Percentiles rank a stretch among this genome's conserved stretches.
Evolutionary conservation across 2,329 filamentous ascomycete genomes (phyloP).

Genomic region (Fulvia fulva): DNA sequence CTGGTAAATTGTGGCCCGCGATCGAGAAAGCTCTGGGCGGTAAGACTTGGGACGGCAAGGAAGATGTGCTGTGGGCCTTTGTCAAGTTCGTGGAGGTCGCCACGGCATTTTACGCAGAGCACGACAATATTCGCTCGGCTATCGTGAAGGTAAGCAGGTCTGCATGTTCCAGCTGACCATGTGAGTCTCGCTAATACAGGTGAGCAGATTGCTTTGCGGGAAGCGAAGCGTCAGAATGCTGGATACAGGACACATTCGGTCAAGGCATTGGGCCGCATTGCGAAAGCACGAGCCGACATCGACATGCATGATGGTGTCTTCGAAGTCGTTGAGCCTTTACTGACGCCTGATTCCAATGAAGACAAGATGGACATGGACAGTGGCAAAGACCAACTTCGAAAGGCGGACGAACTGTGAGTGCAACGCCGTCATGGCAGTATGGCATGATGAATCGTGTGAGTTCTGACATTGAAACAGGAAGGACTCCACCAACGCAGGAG

Average conservation of each 20-base stretch:
- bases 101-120: constrained; percentile 55
- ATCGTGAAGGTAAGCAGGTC: constrained; percentile 59
- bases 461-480: constrained; percentile 16
- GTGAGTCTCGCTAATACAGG: background rate
- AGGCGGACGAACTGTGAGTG: constrained; percentile 28
- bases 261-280: constrained; percentile 66
- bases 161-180: background rate
- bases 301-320: constrained; percentile 66
- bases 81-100: constrained; percentile 70
- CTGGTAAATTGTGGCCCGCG: constrained; percentile 65
- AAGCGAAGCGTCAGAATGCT: constrained; percentile 90
- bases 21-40: constrained; percentile 76
- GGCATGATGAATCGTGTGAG: background rate
- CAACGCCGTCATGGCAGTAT: background rate
- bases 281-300: constrained; percentile 62
- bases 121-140: constrained; percentile 56
- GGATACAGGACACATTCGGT: constrained; percentile 75
- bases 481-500: constrained; percentile 26
- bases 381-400: constrained; percentile 33
- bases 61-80: constrained; percentile 75
- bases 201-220: constrained; percentile 66
- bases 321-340: constrained; percentile 58
- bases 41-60: constrained; percentile 92
- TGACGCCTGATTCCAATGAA: constrained; percentile 49
- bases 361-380: constrained; percentile 66